Percentiles rank a stretch among this genome's conserved stretches.
These are phyloP conservation scores for Mycena amicta DNA, from an alignment of 768 basidiomycete species.

Conservation along the genomic window DNA sequence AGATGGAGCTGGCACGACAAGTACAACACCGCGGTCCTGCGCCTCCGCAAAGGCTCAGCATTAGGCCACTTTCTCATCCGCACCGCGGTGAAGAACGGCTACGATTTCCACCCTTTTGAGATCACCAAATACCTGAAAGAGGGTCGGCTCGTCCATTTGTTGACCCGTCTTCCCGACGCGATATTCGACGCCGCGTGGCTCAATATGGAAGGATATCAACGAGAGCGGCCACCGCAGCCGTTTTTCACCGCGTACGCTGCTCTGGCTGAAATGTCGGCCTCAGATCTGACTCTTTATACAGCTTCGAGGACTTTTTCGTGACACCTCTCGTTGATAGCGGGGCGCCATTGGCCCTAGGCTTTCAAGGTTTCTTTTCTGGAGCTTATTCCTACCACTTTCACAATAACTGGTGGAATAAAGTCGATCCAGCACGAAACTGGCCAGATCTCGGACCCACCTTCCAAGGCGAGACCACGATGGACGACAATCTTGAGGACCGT, in stretches of 20 bases:
- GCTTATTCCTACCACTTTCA: slow-evolving; percentile 98
- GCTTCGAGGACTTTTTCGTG: slow-evolving; percentile 81
- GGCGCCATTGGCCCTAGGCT: slow-evolving; percentile 84
- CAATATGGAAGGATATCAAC: slow-evolving; percentile 89
- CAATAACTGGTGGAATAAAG: slow-evolving; percentile 96
- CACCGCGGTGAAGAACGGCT: slow-evolving; percentile 87
- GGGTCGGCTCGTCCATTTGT: slow-evolving; percentile 77
- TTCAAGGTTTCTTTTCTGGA: slow-evolving; percentile 94
- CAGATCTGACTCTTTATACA: no score
- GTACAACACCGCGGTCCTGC: slow-evolving; percentile 96
- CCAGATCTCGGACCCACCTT: slow-evolving; percentile 78
- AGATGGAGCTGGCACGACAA: slow-evolving; percentile 44
- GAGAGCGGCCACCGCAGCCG: slow-evolving; percentile 93
- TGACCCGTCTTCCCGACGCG: slow-evolving; percentile 93
- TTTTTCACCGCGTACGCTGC: slow-evolving; percentile 93
- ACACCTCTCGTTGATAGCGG: slow-evolving; percentile 74
- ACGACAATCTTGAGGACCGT: slow-evolving; percentile 49
- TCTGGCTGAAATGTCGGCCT: no score
- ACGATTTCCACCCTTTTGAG: slow-evolving; percentile 98
- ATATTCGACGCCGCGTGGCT: slow-evolving; percentile 97
- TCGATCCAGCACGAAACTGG: slow-evolving; percentile 91
- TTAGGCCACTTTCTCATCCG: slow-evolving; percentile 92
- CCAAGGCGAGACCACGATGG: slow-evolving; percentile 26
- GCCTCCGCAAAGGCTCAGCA: slow-evolving; percentile 89
- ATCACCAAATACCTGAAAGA: slow-evolving; percentile 90